Percentiles rank a stretch among this genome's conserved stretches.
phyloP scores from a whole-genome alignment of 1,284 basidiomycete genomes.

The Pyrrhoderma noxium region DNA sequence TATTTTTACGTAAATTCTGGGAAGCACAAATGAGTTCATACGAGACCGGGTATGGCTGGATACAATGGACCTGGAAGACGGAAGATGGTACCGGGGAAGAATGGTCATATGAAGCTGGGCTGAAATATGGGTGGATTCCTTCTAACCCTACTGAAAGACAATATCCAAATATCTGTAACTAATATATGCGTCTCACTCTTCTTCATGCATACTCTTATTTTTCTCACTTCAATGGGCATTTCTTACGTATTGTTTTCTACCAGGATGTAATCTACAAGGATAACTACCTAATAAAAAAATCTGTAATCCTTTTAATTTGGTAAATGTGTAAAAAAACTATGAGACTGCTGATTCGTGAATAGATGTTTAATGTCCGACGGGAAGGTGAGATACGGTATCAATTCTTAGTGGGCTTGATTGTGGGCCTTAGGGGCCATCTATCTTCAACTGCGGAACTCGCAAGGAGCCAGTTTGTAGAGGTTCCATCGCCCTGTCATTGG shows the following conservation, averaged over 20 bases:
- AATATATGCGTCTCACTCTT: neutral
- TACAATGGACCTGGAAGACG: constrained; percentile 55
- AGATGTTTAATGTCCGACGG: no score
- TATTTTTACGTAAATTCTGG: constrained; percentile 75
- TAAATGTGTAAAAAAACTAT: no score
- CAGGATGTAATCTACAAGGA: no score
- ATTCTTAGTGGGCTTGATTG: neutral
- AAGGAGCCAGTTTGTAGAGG: neutral
- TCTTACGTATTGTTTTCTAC: no score
- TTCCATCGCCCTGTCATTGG: neutral
- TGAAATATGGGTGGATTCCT: constrained; percentile 81
- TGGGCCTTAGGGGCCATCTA: constrained; percentile 2
- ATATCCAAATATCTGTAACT: constrained; percentile 44
- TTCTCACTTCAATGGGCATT: no score
- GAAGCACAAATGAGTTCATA: constrained; percentile 73
- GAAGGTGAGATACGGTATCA: no score
- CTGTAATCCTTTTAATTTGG: no score
- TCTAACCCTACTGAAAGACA: constrained; percentile 41
- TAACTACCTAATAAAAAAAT: no score
- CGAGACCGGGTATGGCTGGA: constrained; percentile 56
- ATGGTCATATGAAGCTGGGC: constrained; percentile 72
- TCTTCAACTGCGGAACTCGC: neutral
- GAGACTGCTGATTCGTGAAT: no score
- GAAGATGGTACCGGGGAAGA: constrained; percentile 63
- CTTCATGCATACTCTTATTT: neutral